Percentiles rank a stretch among this genome's conserved stretches.
These are phyloP conservation scores for Trypanosoma boissoni DNA, from an alignment of 208 protist genomes.

Conservation along the genomic window DNA sequence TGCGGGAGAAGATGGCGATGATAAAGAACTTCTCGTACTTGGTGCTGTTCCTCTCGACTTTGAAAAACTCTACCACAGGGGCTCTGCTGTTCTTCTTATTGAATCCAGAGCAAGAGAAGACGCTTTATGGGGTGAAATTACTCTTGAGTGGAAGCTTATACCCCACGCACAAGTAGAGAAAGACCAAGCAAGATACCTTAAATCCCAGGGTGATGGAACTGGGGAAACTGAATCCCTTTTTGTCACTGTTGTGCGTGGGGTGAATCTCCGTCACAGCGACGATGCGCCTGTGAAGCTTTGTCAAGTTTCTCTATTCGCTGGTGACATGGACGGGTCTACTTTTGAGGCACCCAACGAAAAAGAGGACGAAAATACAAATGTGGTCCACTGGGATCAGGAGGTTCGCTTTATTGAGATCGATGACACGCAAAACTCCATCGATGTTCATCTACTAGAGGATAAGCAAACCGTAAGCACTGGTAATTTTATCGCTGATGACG, in stretches of 20 bases:
- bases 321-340: slow-evolving; percentile 75
- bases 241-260: slow-evolving; percentile 72
- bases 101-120: slow-evolving; percentile 88
- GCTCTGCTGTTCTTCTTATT: slow-evolving; percentile 77
- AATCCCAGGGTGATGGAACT: background rate
- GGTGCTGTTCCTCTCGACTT: slow-evolving; percentile 86
- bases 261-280: slow-evolving; percentile 55
- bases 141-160: slow-evolving; percentile 63
- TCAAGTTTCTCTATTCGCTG: slow-evolving; percentile 57
- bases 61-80: slow-evolving; percentile 74
- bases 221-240: slow-evolving; percentile 59
- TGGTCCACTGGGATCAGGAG: slow-evolving; percentile 87
- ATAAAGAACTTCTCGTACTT: slow-evolving; percentile 86
- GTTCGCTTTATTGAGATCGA: slow-evolving; percentile 83
- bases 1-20: slow-evolving; percentile 54
- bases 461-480: slow-evolving; percentile 52
- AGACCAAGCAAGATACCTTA: slow-evolving; percentile 4
- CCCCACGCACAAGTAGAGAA: slow-evolving; percentile 30
- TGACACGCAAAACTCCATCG: slow-evolving; percentile 36
- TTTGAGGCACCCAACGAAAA: slow-evolving; percentile 40
- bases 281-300: slow-evolving; percentile 37
- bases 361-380: slow-evolving; percentile 38
- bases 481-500: slow-evolving; percentile 27
- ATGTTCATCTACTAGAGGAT: slow-evolving; percentile 63
- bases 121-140: slow-evolving; percentile 83